phyloP scores from a whole-genome alignment of 2,329 filamentous ascomycete genomes.

The Aotearoamyces nothofagi region DNA sequence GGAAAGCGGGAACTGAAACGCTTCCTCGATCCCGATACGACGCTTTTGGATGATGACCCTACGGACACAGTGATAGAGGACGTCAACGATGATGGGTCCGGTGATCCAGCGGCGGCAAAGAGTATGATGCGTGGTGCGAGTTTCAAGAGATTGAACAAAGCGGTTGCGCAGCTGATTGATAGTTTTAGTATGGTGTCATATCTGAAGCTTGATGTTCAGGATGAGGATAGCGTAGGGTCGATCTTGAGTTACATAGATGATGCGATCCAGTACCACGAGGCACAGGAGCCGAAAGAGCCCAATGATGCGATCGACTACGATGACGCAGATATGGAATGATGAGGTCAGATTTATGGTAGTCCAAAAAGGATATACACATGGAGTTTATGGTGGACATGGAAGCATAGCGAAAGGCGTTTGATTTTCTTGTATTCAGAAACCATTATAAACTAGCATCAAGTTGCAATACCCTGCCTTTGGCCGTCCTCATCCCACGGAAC shows the following conservation, averaged over 20 bases:
- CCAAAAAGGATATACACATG: conserved; percentile 3
- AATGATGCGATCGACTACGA: conserved; percentile 42
- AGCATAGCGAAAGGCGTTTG: conserved; percentile 10
- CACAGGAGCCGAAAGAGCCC: conserved; percentile 79
- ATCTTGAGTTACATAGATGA: conserved; percentile 90
- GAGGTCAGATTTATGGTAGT: no score
- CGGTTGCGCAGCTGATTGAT: conserved; percentile 83
- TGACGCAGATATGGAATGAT: conserved; percentile 22
- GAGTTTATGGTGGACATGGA: conserved; percentile 2
- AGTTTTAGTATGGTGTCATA: conserved; percentile 98
- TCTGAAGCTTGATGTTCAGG: conserved; percentile 72
- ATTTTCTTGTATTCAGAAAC: conserved; percentile 2
- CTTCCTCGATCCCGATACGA: conserved; percentile 76
- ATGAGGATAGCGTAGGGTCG: conserved; percentile 78
- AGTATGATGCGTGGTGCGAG: conserved; percentile 69
- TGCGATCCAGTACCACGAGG: conserved; percentile 84
- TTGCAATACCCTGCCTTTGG: no score
- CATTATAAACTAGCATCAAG: no score
- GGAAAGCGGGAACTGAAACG: conserved; percentile 77
- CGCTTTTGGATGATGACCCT: conserved; percentile 68
- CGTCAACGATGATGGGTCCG: conserved; percentile 32
- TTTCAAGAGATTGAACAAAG: conserved; percentile 71
- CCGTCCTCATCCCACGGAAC: no score
- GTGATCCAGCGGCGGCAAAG: conserved; percentile 42
- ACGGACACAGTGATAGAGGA: conserved; percentile 23